These are phyloP conservation scores for Paecilomyces sp. DNA, from an alignment of 2,329 filamentous ascomycete species.

Conservation along the genomic window DNA sequence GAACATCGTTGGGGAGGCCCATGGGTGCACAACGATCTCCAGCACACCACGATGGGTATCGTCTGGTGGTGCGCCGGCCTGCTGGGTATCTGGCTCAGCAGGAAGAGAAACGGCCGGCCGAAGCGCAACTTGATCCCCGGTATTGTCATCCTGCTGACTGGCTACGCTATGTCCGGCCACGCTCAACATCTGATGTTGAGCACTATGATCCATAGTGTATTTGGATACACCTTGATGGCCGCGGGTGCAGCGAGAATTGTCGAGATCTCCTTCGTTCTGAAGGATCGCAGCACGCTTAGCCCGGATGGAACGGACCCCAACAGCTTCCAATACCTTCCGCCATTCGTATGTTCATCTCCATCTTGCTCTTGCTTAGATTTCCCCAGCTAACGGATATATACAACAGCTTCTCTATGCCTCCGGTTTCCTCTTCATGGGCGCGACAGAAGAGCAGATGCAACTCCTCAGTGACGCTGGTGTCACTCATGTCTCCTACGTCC, in stretches of 20 bases:
- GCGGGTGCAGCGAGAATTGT: conserved; percentile 78
- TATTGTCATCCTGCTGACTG: conserved; percentile 84
- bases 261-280: conserved; percentile 82
- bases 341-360: conserved; percentile 53
- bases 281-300: conserved; percentile 59
- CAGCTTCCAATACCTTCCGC: conserved; percentile 64
- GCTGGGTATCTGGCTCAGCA: conserved; percentile 85
- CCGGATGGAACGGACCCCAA: conserved; percentile 64
- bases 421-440: conserved; percentile 95
- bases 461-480: conserved; percentile 67
- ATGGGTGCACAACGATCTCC: conserved; percentile 91
- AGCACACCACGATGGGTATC: conserved; percentile 99
- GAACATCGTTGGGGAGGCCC: conserved; percentile 87
- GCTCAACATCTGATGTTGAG: conserved; percentile 78
- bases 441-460: conserved; percentile 91
- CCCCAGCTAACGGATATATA: conserved; percentile 17
- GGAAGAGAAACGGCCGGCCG: conserved; percentile 72
- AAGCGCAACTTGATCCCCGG: conserved; percentile 90
- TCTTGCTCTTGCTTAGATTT: conserved; percentile 7
- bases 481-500: conserved; percentile 83
- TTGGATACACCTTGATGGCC: conserved; percentile 93
- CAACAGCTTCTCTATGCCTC: conserved; percentile 76
- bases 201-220: conserved; percentile 79
- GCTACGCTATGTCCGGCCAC: conserved; percentile 92
- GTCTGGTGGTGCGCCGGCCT: conserved; percentile 96